A percentile compares a stretch with the other conserved stretches of the same genome.
Conservation (phyloP, 345 rosid genomes). For the Anacardium occidentale region DNA sequence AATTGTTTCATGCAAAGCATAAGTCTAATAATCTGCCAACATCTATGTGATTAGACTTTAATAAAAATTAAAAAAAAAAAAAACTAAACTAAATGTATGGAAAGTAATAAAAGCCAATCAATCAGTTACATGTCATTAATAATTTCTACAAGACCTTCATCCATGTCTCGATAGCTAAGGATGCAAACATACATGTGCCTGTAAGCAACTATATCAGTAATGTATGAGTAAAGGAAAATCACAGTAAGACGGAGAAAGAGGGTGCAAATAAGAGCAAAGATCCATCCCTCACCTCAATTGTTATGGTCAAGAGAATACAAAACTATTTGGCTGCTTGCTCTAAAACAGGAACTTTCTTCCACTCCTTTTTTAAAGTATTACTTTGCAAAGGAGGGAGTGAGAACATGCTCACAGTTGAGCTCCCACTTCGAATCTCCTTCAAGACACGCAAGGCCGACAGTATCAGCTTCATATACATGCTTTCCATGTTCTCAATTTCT, state of each 20-base stretch:
- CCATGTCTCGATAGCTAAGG: slow-evolving; percentile 1
- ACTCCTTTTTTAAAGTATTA: slow-evolving; percentile 42
- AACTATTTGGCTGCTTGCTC: slow-evolving; percentile 63
- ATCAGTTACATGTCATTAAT: neutral
- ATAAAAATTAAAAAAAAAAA: too few relatives aligned
- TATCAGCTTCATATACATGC: slow-evolving; percentile 61
- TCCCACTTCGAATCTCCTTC: slow-evolving; percentile 73
- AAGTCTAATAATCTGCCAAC: too few relatives aligned
- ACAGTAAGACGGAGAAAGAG: neutral
- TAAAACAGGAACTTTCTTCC: slow-evolving; percentile 52
- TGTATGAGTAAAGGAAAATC: neutral
- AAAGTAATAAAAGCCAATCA: neutral
- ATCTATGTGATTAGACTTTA: too few relatives aligned
- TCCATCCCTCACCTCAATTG: too few relatives aligned
- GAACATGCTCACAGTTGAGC: slow-evolving; percentile 71
- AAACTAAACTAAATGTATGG: too few relatives aligned
- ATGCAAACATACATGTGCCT: slow-evolving; percentile 11
- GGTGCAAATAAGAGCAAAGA: neutral
- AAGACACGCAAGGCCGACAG: slow-evolving; percentile 61
- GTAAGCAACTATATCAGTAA: neutral
- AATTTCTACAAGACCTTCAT: slow-evolving; percentile 4
- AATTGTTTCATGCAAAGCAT: neutral
- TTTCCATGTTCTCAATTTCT: slow-evolving; percentile 58
- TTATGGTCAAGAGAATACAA: neutral
- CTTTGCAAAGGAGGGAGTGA: slow-evolving; percentile 72